These are phyloP conservation scores for Ambrosia trifida DNA, from an alignment of 129 eudicot genomes.

Conservation along the genomic window DNA sequence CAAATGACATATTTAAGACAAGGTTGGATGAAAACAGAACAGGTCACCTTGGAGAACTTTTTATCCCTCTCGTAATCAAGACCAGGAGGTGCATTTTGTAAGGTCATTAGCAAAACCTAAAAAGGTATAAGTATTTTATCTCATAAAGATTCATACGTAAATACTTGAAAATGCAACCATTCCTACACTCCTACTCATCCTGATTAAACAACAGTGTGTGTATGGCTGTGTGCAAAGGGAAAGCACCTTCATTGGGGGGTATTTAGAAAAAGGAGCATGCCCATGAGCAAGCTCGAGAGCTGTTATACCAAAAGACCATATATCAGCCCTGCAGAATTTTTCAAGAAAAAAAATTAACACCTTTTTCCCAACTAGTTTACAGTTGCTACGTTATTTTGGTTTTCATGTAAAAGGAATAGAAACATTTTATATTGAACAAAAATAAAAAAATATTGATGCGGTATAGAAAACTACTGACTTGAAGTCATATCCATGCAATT, in stretches of 20 bases:
- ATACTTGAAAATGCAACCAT: slow-evolving; percentile 3
- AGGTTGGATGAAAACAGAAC: slow-evolving; percentile 17
- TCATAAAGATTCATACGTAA: slow-evolving; percentile 4
- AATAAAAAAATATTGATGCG: not conserved
- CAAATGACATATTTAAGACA: slow-evolving; percentile 12
- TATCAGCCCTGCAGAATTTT: slow-evolving; percentile 41
- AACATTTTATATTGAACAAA: not conserved
- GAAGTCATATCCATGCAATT: slow-evolving; percentile 86
- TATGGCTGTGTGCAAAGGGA: not conserved
- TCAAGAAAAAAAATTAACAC: slow-evolving; percentile 23
- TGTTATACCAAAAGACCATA: slow-evolving; percentile 51
- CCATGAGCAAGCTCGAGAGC: slow-evolving; percentile 53
- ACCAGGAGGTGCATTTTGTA: slow-evolving; percentile 48
- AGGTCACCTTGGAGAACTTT: slow-evolving; percentile 42
- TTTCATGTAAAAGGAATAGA: not conserved
- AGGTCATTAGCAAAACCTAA: slow-evolving; percentile 44
- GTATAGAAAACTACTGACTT: slow-evolving; percentile 54
- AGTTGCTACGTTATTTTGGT: slow-evolving; percentile 15
- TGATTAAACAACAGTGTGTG: slow-evolving; percentile 16
- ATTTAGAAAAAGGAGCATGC: slow-evolving; percentile 49
- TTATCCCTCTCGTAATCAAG: slow-evolving; percentile 36
- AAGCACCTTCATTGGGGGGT: slow-evolving; percentile 42
- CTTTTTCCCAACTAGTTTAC: not conserved
- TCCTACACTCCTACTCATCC: slow-evolving; percentile 11
- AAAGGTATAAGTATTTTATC: slow-evolving; percentile 14